These are phyloP conservation scores for Hypholoma fasciculare DNA, from an alignment of 768 basidiomycete species.

Conservation along the genomic window DNA sequence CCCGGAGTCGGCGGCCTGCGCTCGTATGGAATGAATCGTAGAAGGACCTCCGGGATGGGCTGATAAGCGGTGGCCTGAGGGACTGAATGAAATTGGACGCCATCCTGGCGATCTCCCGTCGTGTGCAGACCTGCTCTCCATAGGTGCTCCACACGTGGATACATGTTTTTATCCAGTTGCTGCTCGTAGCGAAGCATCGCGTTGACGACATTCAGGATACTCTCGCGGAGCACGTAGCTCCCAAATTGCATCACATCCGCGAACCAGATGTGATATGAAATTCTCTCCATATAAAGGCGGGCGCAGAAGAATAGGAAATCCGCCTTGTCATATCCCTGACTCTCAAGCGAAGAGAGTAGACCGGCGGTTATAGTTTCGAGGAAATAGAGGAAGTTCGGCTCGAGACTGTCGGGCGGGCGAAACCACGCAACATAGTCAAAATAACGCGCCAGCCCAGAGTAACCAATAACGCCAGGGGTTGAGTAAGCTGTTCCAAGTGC, in stretches of 20 bases:
- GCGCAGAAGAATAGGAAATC: slow-evolving; percentile 2
- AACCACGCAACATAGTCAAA: slow-evolving; percentile 1
- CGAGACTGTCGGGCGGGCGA: background rate
- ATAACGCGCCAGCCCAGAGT: background rate
- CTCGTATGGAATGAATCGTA: background rate
- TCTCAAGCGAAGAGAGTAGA: background rate
- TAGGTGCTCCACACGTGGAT: background rate
- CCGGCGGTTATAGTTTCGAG: background rate
- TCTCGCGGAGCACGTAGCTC: background rate
- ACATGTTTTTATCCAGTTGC: background rate
- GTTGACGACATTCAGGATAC: background rate
- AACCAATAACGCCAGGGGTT: background rate
- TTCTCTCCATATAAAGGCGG: background rate
- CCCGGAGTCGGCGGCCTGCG: too few relatives aligned
- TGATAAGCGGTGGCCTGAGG: background rate
- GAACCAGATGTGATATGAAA: background rate
- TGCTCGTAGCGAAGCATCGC: background rate
- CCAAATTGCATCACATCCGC: background rate
- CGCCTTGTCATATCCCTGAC: background rate
- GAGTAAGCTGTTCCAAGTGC: too few relatives aligned
- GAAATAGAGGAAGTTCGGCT: background rate
- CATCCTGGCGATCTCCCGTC: background rate
- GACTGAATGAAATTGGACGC: background rate
- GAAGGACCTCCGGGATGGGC: background rate
- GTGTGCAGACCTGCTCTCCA: background rate